Evolutionary conservation across 441 rosid genomes (phyloP).

Genomic region (Flueggea neowawraea): DNA sequence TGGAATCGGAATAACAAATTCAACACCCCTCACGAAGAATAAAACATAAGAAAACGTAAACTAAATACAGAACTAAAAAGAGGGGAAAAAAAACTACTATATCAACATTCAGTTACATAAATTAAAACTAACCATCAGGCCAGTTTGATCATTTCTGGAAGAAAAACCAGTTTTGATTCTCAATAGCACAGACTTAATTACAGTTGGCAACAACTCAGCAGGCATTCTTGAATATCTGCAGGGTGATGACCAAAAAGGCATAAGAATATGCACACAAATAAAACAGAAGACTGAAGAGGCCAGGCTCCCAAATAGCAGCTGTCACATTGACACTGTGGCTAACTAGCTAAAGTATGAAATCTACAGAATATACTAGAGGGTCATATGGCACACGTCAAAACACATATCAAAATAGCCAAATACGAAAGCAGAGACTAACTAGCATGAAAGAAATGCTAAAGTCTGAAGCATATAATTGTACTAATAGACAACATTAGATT

Average conservation of each 20-base stretch:
- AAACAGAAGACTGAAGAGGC: neutral
- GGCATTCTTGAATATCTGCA: conserved; percentile 92
- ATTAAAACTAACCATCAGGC: conserved; percentile 64
- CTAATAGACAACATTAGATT: too few species aligned
- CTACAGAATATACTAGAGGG: too few species aligned
- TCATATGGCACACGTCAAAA: too few species aligned
- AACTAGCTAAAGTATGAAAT: too few species aligned
- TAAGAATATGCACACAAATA: conserved; percentile 3
- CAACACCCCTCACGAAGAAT: neutral
- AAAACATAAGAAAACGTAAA: neutral
- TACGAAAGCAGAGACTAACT: too few species aligned
- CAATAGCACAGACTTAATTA: conserved; percentile 50
- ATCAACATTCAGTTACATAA: neutral
- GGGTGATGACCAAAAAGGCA: conserved; percentile 17
- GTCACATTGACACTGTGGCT: too few species aligned
- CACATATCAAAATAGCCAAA: too few species aligned
- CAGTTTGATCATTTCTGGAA: conserved; percentile 63
- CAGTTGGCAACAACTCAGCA: conserved; percentile 63
- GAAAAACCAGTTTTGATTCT: conserved; percentile 60
- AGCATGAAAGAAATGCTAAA: too few species aligned
- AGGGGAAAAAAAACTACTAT: neutral
- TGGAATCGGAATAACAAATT: conserved; percentile 1
- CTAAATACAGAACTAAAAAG: neutral
- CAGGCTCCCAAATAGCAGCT: too few species aligned
- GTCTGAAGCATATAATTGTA: too few species aligned